These are phyloP conservation scores for Peniophora sp. DNA, from an alignment of 1,284 basidiomycete species.

Conservation along the genomic window DNA sequence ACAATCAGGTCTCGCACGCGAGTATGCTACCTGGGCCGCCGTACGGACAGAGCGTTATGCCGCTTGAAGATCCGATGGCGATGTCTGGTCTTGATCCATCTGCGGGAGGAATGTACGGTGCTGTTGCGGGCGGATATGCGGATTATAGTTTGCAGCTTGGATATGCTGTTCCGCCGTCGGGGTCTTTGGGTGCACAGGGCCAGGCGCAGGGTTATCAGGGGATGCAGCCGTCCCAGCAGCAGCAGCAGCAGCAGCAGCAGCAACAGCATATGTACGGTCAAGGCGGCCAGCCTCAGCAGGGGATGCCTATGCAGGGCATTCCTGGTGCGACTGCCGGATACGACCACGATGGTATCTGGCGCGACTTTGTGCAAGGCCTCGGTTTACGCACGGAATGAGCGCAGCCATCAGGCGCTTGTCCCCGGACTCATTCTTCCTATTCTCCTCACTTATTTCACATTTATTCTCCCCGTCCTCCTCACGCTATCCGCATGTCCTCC, in stretches of 20 bases:
- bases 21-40: no score
- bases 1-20: no score
- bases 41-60: neutral
- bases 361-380: constrained; percentile 16
- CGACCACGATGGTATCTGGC: constrained; percentile 26
- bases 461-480: no score
- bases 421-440: no score
- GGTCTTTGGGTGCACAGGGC: neutral
- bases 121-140: no score
- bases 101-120: no score
- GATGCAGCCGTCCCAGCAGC: neutral
- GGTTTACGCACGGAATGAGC: neutral
- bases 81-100: no score
- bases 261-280: neutral
- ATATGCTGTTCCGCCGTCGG: no score
- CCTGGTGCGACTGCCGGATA: neutral
- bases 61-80: neutral
- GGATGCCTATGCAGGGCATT: neutral
- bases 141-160: no score
- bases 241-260: neutral
- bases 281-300: neutral
- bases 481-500: no score
- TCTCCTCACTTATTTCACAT: no score
- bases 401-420: neutral
- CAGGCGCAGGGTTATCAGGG: neutral